phyloP scores from a whole-genome alignment of 345 rosid genomes.

The Microcos paniculata region DNA sequence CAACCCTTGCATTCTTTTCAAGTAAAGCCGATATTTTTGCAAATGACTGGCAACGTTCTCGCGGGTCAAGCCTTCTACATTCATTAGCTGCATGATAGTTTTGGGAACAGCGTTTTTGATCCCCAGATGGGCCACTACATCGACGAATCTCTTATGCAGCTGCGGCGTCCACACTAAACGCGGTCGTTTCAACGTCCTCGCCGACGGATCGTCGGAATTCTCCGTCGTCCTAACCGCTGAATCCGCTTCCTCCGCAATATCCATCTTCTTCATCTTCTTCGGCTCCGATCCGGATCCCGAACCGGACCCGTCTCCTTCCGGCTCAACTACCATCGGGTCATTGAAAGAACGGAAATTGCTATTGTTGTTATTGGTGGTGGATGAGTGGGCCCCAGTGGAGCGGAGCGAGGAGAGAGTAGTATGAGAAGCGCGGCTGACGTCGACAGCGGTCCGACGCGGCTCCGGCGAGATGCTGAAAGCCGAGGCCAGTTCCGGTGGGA shows the following conservation, averaged over 20 bases:
- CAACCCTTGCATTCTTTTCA: slow-evolving; percentile 87
- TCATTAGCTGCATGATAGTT: slow-evolving; percentile 99
- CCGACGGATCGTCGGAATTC: slow-evolving; percentile 61
- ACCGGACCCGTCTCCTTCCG: slow-evolving; percentile 53
- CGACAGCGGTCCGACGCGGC: slow-evolving; percentile 47
- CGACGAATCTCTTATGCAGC: slow-evolving; percentile 93
- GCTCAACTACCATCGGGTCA: slow-evolving; percentile 41
- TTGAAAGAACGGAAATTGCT: slow-evolving; percentile 37
- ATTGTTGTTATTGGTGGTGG: slow-evolving; percentile 30
- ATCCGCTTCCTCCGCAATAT: slow-evolving; percentile 71
- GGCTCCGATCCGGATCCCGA: slow-evolving; percentile 55
- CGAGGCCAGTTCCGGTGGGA: slow-evolving; percentile 74
- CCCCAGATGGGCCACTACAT: slow-evolving; percentile 85
- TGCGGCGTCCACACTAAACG: slow-evolving; percentile 98
- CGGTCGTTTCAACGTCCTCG: slow-evolving; percentile 65
- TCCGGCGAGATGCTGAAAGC: slow-evolving; percentile 84
- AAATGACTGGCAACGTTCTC: slow-evolving; percentile 96
- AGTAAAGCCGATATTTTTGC: slow-evolving; percentile 87
- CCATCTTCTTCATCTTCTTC: slow-evolving; percentile 57
- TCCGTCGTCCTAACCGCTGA: slow-evolving; percentile 51
- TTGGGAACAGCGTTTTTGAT: slow-evolving; percentile 94
- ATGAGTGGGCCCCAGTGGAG: slow-evolving; percentile 30
- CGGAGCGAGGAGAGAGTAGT: slow-evolving; percentile 59
- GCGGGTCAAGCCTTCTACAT: slow-evolving; percentile 89
- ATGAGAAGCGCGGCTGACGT: slow-evolving; percentile 76